Conservation (phyloP, 345 rosid genomes). For the Pseudoturritis turrita region DNA sequence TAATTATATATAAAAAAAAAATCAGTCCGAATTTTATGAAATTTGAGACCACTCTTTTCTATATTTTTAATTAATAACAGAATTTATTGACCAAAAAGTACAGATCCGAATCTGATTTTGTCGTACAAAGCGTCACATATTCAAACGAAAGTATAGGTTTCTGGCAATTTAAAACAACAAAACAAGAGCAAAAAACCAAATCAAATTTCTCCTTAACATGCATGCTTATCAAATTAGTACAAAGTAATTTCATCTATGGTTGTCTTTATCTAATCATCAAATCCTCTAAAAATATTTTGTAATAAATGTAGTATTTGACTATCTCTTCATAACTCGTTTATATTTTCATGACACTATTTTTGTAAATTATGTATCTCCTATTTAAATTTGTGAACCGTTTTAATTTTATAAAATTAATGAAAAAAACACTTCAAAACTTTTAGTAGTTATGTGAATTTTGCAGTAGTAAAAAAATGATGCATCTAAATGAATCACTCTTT, state of each 20-base stretch:
- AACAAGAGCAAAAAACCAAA: constrained; percentile 1
- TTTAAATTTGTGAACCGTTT: no score
- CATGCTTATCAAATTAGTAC: constrained; percentile 5
- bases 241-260: no score
- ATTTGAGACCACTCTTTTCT: neutral
- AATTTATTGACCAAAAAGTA: constrained; percentile 17
- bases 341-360: no score
- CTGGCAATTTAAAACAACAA: constrained; percentile 6
- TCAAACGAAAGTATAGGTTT: constrained; percentile 13
- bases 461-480: neutral
- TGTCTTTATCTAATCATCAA: neutral
- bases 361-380: no score
- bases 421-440: neutral
- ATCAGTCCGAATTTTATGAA: neutral
- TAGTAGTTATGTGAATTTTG: neutral
- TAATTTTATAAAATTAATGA: no score
- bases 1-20: no score
- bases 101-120: neutral
- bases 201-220: constrained; percentile 1
- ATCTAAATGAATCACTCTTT: no score
- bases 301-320: no score
- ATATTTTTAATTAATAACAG: neutral
- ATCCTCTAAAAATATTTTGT: neutral
- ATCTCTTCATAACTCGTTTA: no score
- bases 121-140: constrained; percentile 18